Evolutionary conservation across 2,329 filamentous ascomycete genomes (phyloP), one percentile per base, ranked within the genome.

Genomic region (Fonsecaea nubica): DNA sequence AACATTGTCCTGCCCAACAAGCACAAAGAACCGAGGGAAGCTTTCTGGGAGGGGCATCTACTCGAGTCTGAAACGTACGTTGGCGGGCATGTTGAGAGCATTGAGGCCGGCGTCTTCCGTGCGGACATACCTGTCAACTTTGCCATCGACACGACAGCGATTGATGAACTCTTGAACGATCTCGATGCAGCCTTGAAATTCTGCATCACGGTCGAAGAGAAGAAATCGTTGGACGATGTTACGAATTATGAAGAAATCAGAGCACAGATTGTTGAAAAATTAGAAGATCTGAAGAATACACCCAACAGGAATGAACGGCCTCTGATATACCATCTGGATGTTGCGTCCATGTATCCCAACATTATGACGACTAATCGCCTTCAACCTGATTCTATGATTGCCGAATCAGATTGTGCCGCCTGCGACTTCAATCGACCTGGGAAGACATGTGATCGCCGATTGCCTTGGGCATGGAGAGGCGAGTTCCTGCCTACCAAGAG

Each of bases 361-460:
- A 99, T 99, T 77, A 99, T 99, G 96, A 99, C 96, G 1, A 99
- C 95, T 1, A 99, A 99, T 78, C 91, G 95, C 77, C 80, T 99
- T 55, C 95, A 99, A 73, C 95, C 95, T 0, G 95, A 99, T 78
- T 98, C 95, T n/a, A 96, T 99, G 93, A 96, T 99, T 62, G 84
- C 94, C 56, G 96, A 99, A 77, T 92, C 93, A 0, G 92, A 97
- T 74, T 99, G 96, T 75, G 95, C 95, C 2, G 93, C 95, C 10
- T 99, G 96, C 78, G 96, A 99, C 77, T 99, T 99, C 83, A 99
- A 99, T 73, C 85, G 95, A 53, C 95, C 95, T 0, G 95, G 95
- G 36, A 99, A 99, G 80, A 98, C 93, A 0, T 99, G 95, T 76
- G 95, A 99, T 80, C 87, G 95, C 74, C 87, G 96, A 72, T 81